Evolutionary conservation across 2,329 filamentous ascomycete species (phyloP).

Genomic region (Neopestalotiopsis sp.): DNA sequence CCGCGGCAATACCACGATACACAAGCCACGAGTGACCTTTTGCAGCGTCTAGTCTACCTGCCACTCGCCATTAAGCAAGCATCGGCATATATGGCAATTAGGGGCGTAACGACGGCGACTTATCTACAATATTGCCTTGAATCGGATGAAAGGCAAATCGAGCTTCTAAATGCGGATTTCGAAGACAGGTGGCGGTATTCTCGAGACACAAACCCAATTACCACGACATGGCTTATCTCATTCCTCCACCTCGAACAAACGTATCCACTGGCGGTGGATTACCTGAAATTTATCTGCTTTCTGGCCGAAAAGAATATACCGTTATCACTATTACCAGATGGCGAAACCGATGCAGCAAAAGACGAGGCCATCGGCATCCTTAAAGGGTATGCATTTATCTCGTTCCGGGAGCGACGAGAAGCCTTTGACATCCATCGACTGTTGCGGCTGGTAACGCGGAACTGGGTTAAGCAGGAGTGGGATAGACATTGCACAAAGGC

Average conservation of each 20-base stretch:
- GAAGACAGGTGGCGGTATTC: neutral
- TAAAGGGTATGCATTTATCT: slow-evolving; percentile 35
- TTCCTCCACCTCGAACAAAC: slow-evolving; percentile 40
- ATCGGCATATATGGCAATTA: neutral
- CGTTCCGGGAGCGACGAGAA: slow-evolving; percentile 17
- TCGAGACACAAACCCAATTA: slow-evolving; percentile 35
- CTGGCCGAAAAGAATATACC: slow-evolving; percentile 43
- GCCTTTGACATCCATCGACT: slow-evolving; percentile 36
- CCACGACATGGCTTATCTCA: slow-evolving; percentile 43
- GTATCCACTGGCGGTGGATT: slow-evolving; percentile 33
- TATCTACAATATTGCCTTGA: neutral
- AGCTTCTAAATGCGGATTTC: slow-evolving; percentile 4
- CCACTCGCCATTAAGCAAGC: slow-evolving; percentile 22
- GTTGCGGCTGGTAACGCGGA: slow-evolving; percentile 35
- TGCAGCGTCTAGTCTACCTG: neutral
- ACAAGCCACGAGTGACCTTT: neutral
- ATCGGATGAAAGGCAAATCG: neutral
- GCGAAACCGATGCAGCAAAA: slow-evolving; percentile 24
- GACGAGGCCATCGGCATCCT: slow-evolving; percentile 33
- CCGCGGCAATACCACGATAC: too few species aligned
- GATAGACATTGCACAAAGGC: neutral
- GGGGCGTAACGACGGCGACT: neutral
- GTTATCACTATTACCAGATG: slow-evolving; percentile 29
- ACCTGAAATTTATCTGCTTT: slow-evolving; percentile 42
- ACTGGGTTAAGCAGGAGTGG: slow-evolving; percentile 30